Conservation (phyloP, 2,329 filamentous ascomycete genomes). For the Nigrospora sphaerica region DNA sequence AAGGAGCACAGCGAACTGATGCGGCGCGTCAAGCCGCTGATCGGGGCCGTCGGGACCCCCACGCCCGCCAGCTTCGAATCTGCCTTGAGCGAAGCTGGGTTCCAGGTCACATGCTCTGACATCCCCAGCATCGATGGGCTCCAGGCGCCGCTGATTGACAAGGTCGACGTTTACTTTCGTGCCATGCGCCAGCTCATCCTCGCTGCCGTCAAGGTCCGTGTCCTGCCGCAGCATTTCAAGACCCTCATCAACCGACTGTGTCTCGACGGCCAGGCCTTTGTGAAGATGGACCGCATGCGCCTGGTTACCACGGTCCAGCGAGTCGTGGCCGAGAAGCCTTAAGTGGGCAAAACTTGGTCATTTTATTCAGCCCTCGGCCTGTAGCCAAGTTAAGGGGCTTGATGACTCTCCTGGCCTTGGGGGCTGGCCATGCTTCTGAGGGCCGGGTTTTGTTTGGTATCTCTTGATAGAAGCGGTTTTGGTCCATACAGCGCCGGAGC, state of each 20-base stretch:
- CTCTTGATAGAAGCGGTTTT: too few species aligned
- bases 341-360: background rate
- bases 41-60: slow-evolving; percentile 47
- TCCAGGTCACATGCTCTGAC: slow-evolving; percentile 37
- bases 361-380: too few species aligned
- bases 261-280: slow-evolving; percentile 45
- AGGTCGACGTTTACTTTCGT: slow-evolving; percentile 47
- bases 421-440: too few species aligned
- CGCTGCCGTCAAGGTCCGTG: slow-evolving; percentile 36
- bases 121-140: slow-evolving; percentile 44
- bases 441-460: too few species aligned
- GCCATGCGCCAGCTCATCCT: slow-evolving; percentile 40
- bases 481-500: too few species aligned
- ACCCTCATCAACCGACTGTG: slow-evolving; percentile 45
- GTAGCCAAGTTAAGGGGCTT: too few species aligned
- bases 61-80: slow-evolving; percentile 38
- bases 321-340: slow-evolving; percentile 41
- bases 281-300: slow-evolving; percentile 48
- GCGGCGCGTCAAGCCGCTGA: slow-evolving; percentile 46
- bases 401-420: too few species aligned
- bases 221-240: slow-evolving; percentile 44
- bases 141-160: slow-evolving; percentile 45
- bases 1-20: slow-evolving; percentile 41
- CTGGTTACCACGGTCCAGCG: slow-evolving; percentile 45
- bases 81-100: slow-evolving; percentile 38